phyloP scores from a whole-genome alignment of 306 rosid species.

The Cicer chorassanicum region DNA sequence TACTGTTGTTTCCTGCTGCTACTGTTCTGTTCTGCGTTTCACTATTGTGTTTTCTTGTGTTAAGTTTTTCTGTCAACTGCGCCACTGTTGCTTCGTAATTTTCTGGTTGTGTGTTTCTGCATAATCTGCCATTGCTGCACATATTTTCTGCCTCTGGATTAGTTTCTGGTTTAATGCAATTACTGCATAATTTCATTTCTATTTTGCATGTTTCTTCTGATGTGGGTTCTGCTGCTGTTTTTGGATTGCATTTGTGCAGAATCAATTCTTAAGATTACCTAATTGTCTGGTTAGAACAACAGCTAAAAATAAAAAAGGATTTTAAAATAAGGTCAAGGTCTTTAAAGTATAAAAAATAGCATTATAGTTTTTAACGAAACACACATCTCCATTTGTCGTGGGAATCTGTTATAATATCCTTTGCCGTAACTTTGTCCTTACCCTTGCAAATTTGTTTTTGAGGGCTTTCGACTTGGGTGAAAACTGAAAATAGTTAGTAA shows the following conservation, averaged over 20 bases:
- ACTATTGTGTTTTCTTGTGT: not conserved
- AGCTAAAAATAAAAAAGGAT: too few relatives aligned
- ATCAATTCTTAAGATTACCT: not conserved
- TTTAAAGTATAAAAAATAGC: not conserved
- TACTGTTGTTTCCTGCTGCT: not conserved
- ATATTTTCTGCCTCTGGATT: not conserved
- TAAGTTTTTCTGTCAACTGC: not conserved
- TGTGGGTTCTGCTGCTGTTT: not conserved
- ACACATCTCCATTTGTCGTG: not conserved
- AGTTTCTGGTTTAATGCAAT: not conserved
- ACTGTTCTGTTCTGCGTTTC: not conserved
- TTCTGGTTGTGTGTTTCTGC: not conserved
- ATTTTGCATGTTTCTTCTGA: not conserved
- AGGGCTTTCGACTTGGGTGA: not conserved
- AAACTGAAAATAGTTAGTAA: too few relatives aligned
- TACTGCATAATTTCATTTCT: not conserved
- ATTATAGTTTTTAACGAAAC: too few relatives aligned
- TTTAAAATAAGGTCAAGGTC: not conserved
- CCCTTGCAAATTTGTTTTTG: not conserved
- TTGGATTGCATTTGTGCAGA: not conserved
- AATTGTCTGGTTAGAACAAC: not conserved
- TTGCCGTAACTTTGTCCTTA: not conserved
- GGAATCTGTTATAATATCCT: not conserved
- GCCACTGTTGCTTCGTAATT: not conserved
- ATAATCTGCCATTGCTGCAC: not conserved